Percentiles rank a stretch among this genome's conserved stretches.
Evolutionary conservation across 2,329 filamentous ascomycete species (phyloP).

Genomic region (Clonostachys rosea): DNA sequence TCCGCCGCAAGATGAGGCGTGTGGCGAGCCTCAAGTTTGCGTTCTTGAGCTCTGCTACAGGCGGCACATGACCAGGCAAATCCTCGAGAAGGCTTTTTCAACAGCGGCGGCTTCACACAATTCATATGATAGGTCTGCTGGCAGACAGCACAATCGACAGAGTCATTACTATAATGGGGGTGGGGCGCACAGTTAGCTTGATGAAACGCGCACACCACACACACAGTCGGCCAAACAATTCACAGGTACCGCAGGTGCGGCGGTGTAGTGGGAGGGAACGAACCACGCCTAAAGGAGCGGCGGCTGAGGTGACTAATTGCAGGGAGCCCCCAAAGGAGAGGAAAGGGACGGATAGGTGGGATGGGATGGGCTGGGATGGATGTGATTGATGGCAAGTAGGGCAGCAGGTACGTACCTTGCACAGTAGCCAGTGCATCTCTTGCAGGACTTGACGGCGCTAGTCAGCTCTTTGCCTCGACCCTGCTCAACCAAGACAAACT

Average conservation of each 20-base stretch:
- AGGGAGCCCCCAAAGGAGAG: slow-evolving; percentile 1
- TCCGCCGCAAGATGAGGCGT: slow-evolving; percentile 73
- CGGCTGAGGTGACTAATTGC: neutral
- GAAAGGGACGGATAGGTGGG: slow-evolving; percentile 2
- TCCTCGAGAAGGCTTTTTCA: slow-evolving; percentile 94
- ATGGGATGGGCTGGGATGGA: too few species aligned
- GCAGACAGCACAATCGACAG: slow-evolving; percentile 95
- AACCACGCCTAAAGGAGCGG: neutral
- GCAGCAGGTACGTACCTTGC: slow-evolving; percentile 60
- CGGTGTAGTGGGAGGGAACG: slow-evolving; percentile 1
- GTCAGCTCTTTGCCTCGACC: slow-evolving; percentile 93
- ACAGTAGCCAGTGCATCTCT: slow-evolving; percentile 86
- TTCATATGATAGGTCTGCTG: slow-evolving; percentile 97
- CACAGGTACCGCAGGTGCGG: slow-evolving; percentile 1
- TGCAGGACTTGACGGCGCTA: slow-evolving; percentile 93
- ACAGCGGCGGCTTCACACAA: slow-evolving; percentile 84
- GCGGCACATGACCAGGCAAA: slow-evolving; percentile 98
- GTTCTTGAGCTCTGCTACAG: slow-evolving; percentile 93
- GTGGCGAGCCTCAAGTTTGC: slow-evolving; percentile 83
- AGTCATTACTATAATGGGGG: slow-evolving; percentile 64
- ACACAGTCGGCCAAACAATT: neutral
- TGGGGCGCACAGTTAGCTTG: neutral
- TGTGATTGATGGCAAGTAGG: neutral
- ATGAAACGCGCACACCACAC: neutral
- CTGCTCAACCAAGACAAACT: slow-evolving; percentile 90